Percentiles rank a stretch among this genome's conserved stretches.
Evolutionary conservation across 2,329 filamentous ascomycete genomes (phyloP).

Genomic region (Hymenoscyphus albidus): DNA sequence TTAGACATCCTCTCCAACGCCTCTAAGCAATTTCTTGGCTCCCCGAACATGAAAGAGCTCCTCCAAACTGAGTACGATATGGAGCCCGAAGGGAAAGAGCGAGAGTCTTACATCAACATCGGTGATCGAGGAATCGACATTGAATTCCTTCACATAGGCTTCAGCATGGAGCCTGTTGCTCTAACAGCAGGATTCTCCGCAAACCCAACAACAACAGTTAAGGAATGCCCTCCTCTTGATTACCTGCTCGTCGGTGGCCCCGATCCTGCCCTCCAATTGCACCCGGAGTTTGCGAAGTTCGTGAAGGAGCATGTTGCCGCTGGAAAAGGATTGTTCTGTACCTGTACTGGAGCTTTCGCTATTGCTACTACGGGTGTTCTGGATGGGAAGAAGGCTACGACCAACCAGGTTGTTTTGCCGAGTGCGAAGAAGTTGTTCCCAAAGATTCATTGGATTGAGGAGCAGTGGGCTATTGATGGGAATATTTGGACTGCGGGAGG

Average conservation of each 20-base stretch:
- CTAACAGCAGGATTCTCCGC: slow-evolving; percentile 17
- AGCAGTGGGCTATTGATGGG: slow-evolving; percentile 40
- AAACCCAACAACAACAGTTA: slow-evolving; percentile 29
- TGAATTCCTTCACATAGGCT: slow-evolving; percentile 27
- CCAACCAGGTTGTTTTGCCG: slow-evolving; percentile 38
- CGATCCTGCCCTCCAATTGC: slow-evolving; percentile 26
- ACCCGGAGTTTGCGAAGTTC: slow-evolving; percentile 34
- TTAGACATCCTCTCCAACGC: slow-evolving; percentile 27
- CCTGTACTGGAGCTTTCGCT: slow-evolving; percentile 38
- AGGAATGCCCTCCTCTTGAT: slow-evolving; percentile 38
- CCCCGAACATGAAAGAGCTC: not conserved
- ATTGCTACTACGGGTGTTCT: slow-evolving; percentile 38
- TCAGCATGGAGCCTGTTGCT: slow-evolving; percentile 24
- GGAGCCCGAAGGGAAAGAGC: slow-evolving; percentile 4
- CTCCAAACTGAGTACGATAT: not conserved
- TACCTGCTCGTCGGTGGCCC: slow-evolving; percentile 38
- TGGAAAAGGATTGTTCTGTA: slow-evolving; percentile 38
- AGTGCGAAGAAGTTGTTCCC: slow-evolving; percentile 35
- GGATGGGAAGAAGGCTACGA: slow-evolving; percentile 42
- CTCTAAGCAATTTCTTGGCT: slow-evolving; percentile 8
- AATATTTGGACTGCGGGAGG: slow-evolving; percentile 46
- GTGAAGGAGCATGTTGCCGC: slow-evolving; percentile 37
- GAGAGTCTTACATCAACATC: slow-evolving; percentile 4
- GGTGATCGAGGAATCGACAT: slow-evolving; percentile 23
- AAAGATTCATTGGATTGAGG: slow-evolving; percentile 42